Evolutionary conservation across 352 stramenopile genomes (phyloP).

Genomic region (Phytophthora sp.): DNA sequence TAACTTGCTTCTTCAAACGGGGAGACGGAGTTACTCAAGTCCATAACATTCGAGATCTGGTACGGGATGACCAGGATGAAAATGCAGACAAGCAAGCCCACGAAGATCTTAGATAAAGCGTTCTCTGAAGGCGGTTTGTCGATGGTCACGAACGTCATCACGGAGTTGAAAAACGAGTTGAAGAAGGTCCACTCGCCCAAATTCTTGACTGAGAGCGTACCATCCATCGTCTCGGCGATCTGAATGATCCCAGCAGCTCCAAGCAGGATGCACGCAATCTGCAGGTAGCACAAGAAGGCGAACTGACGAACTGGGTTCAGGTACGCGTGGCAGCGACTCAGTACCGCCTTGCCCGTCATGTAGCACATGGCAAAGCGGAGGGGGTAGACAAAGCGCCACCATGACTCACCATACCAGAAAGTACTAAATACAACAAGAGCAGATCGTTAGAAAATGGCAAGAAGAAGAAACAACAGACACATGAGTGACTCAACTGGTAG

Average conservation of each 20-base stretch:
- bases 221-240: slow-evolving; percentile 83
- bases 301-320: slow-evolving; percentile 86
- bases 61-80: slow-evolving; percentile 89
- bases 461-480: neutral
- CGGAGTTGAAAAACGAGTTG: slow-evolving; percentile 89
- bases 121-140: slow-evolving; percentile 85
- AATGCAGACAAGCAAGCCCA: slow-evolving; percentile 82
- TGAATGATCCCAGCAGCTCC: slow-evolving; percentile 84
- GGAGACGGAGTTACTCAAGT: slow-evolving; percentile 78
- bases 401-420: slow-evolving; percentile 75
- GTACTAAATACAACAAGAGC: slow-evolving; percentile 46
- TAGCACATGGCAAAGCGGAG: slow-evolving; percentile 88
- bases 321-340: slow-evolving; percentile 79
- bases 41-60: slow-evolving; percentile 82
- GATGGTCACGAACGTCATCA: slow-evolving; percentile 89
- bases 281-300: slow-evolving; percentile 81
- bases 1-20: slow-evolving; percentile 76
- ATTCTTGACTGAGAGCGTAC: slow-evolving; percentile 51
- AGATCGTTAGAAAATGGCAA: neutral
- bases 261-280: slow-evolving; percentile 81
- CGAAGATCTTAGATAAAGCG: slow-evolving; percentile 79
- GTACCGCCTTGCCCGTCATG: slow-evolving; percentile 69
- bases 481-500: slow-evolving; percentile 62
- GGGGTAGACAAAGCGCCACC: slow-evolving; percentile 87
- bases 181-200: slow-evolving; percentile 89